Conservation (phyloP, 1,284 basidiomycete genomes). For the Agaricales sp. region DNA sequence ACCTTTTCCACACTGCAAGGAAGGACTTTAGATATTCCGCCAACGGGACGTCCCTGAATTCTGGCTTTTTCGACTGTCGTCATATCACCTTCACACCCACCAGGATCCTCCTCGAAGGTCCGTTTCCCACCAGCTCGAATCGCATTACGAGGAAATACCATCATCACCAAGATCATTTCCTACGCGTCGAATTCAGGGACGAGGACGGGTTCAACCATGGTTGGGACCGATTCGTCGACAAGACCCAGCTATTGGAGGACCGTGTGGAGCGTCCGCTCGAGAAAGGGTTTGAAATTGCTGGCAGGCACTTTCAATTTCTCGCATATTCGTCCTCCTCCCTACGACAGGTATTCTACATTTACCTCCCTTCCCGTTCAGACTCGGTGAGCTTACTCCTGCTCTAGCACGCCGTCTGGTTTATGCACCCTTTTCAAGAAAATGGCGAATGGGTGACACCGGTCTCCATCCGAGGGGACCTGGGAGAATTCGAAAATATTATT, state of each 20-base stretch:
- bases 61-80: conserved; percentile 42
- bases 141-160: conserved; percentile 20
- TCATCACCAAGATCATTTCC: conserved; percentile 46
- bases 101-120: conserved; percentile 59
- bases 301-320: conserved; percentile 62
- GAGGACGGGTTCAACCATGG: conserved; percentile 62
- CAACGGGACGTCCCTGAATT: conserved; percentile 17
- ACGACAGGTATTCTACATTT: too few relatives aligned
- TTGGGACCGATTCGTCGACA: conserved; percentile 58
- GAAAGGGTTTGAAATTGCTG: conserved; percentile 55
- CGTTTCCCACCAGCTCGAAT: conserved; percentile 58
- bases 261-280: conserved; percentile 61
- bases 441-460: conserved; percentile 35
- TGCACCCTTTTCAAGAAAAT: conserved; percentile 41
- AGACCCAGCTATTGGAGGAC: conserved; percentile 39
- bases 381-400: background rate
- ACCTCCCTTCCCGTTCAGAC: too few relatives aligned
- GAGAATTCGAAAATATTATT: conserved; percentile 51
- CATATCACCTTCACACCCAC: conserved; percentile 67
- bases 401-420: conserved; percentile 68
- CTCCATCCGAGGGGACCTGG: conserved; percentile 48
- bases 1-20: too few relatives aligned
- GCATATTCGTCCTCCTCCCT: conserved; percentile 67
- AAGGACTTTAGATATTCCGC: conserved; percentile 16
- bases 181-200: conserved; percentile 72